Evolutionary conservation across 805 yeast genomes (phyloP).

Genomic region (Lipomyces yamadae): DNA sequence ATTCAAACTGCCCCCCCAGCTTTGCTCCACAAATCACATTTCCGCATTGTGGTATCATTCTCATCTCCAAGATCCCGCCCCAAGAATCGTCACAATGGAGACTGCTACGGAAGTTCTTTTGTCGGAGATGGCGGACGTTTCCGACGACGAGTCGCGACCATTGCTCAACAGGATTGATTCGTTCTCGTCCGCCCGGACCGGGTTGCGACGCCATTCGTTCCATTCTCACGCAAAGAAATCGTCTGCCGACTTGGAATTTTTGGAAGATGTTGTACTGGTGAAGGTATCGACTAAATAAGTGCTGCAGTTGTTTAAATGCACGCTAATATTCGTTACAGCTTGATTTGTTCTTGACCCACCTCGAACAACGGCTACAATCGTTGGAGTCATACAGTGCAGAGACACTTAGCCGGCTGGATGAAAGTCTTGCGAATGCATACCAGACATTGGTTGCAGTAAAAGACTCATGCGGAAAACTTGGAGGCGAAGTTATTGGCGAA

Average conservation of each 20-base stretch:
- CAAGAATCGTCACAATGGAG: neutral
- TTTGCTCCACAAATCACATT: neutral
- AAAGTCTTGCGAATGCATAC: conserved; percentile 41
- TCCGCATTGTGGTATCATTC: neutral
- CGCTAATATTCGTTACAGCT: conserved; percentile 16
- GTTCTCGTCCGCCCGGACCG: conserved; percentile 14
- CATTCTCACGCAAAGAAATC: conserved; percentile 26
- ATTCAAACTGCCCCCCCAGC: neutral
- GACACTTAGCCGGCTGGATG: conserved; percentile 44
- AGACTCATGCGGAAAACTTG: conserved; percentile 35
- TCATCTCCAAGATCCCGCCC: neutral
- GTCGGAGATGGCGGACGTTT: neutral
- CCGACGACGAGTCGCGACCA: conserved; percentile 13
- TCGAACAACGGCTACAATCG: conserved; percentile 41
- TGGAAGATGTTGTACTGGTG: conserved; percentile 29
- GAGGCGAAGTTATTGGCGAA: conserved; percentile 44
- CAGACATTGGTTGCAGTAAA: conserved; percentile 42
- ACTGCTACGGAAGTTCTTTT: neutral
- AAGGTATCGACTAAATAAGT: too few species aligned
- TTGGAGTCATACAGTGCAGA: conserved; percentile 45
- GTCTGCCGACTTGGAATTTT: conserved; percentile 23
- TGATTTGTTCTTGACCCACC: conserved; percentile 38
- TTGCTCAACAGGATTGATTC: conserved; percentile 8
- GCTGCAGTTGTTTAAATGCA: too few species aligned
- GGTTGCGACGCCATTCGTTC: conserved; percentile 20